Conservation (phyloP, 2,329 filamentous ascomycete species). For the Exophiala dermatitidis region DNA sequence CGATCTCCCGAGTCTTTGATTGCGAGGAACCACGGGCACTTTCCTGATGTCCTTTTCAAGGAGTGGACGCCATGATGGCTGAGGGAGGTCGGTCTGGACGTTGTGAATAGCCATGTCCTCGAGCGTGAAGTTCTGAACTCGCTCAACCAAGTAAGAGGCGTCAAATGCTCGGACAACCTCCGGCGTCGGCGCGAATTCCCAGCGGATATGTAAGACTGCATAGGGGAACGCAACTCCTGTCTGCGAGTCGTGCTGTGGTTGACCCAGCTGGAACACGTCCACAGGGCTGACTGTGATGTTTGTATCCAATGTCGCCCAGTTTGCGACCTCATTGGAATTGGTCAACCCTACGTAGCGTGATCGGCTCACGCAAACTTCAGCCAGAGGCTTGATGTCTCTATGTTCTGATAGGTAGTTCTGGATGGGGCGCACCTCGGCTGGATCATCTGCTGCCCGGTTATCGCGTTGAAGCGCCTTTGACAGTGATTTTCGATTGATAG, state of each 20-base stretch:
- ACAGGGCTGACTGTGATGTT: constrained; percentile 35
- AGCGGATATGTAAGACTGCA: constrained; percentile 45
- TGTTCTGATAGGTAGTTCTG: constrained; percentile 39
- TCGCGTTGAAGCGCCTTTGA: constrained; percentile 14
- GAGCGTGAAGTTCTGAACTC: constrained; percentile 48
- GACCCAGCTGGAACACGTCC: constrained; percentile 9
- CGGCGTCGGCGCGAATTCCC: constrained; percentile 35
- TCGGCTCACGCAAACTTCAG: constrained; percentile 40
- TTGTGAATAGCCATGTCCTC: constrained; percentile 48
- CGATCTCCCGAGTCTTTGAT: constrained; percentile 1
- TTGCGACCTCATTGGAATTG: constrained; percentile 37
- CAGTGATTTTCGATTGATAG: constrained; percentile 22
- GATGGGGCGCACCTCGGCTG: constrained; percentile 14
- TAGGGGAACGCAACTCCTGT: constrained; percentile 40
- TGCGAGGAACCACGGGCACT: constrained; percentile 33
- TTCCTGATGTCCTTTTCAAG: constrained; percentile 48
- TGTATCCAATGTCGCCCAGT: constrained; percentile 45
- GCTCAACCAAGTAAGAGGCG: constrained; percentile 34
- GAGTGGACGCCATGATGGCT: constrained; percentile 44
- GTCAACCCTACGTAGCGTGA: constrained; percentile 44
- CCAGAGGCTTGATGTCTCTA: constrained; percentile 41
- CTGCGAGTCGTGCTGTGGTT: constrained; percentile 26
- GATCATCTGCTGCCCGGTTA: neutral
- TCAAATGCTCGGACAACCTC: constrained; percentile 17
- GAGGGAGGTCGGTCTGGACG: constrained; percentile 40